Base-by-base conservation (phyloP, 805 yeast species). In the Lachancea kluyveri region DNA sequence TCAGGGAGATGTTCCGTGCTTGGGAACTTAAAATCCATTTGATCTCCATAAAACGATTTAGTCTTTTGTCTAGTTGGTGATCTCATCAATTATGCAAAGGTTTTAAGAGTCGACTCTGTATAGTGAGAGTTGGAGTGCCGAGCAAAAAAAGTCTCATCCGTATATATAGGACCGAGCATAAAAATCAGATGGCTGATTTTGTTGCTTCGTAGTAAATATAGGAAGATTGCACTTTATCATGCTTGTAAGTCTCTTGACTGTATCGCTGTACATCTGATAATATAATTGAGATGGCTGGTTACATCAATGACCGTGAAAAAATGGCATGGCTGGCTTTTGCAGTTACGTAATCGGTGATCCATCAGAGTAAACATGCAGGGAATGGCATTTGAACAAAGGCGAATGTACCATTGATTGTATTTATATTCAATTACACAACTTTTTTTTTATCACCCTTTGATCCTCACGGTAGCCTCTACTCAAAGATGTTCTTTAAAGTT, bases 21-120 rank as follows among this genome's bases (percentile, higher is more conserved):
- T 10, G 69, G 69, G 32, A 63, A 64, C 32, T 54, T 52, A 42
- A 64, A 64, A 10, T 43, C 57, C 56, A 59, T 51, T 39, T 64
- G 68, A 2, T 58, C 45, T 4, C 69, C 69, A 15, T 52, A 54
- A 33, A 60, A 63, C 0, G 68, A 62, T 6, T 49, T 39, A 1
- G 67, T 54, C 41, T 59, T 63, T 17, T 60, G 48, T 38, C 59
- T 54, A 12, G 56, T 49, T 6, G 59, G 60, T 9, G 52, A 35
- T 35, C 59, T 48, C 10, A 53, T 45, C 46, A 46, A 39, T 27
- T 10, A 18, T 24, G 10, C 11, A 7, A 8, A 14, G 21, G 8
- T 20, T 20, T 20, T 20, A 26, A 15, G 16, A 12, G 17, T 26
- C 12, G 14, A n/a, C 15, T 23, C 15, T 23, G 15, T 23, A 23